A percentile compares a stretch with the other conserved stretches of the same genome.
Evolutionary conservation across 192 early-diverging fungal species (phyloP).

Genomic region (Allomyces javanicus): DNA sequence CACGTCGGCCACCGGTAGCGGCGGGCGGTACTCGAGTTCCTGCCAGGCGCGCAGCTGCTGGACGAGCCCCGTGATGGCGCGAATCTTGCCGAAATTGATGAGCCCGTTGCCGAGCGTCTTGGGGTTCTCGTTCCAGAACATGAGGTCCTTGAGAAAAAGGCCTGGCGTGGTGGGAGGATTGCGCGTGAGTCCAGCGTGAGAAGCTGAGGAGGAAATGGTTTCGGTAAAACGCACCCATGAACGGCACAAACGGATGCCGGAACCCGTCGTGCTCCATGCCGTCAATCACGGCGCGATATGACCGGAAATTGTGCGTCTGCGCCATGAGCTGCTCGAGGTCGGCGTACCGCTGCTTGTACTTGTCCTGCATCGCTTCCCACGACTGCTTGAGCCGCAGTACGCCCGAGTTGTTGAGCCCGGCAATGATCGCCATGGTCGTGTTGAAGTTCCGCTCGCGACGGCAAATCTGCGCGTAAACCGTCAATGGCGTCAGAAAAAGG

Average conservation of each 20-base stretch:
- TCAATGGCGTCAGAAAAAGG: too few species aligned
- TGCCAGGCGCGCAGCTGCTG: not conserved
- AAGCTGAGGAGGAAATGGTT: not conserved
- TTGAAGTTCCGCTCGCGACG: slow-evolving; percentile 3
- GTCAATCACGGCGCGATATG: not conserved
- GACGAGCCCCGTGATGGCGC: not conserved
- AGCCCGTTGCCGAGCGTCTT: not conserved
- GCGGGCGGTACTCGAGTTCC: not conserved
- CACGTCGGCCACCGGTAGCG: not conserved
- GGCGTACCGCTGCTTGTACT: not conserved
- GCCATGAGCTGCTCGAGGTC: not conserved
- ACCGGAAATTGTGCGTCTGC: not conserved
- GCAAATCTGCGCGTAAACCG: not conserved
- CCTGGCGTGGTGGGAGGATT: not conserved
- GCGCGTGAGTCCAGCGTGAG: too few species aligned
- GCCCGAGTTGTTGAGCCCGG: slow-evolving; percentile 2
- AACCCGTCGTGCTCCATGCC: not conserved
- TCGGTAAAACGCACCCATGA: not conserved
- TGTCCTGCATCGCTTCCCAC: slow-evolving; percentile 1
- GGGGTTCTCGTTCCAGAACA: not conserved
- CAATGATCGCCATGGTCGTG: not conserved
- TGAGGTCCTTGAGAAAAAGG: not conserved
- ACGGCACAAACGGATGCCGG: not conserved
- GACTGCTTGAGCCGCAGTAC: slow-evolving; percentile 2
- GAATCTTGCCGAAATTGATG: not conserved